These are phyloP conservation scores for Melanomma pulvis-pyrius DNA, from an alignment of 495 filamentous ascomycete genomes.

Conservation along the genomic window DNA sequence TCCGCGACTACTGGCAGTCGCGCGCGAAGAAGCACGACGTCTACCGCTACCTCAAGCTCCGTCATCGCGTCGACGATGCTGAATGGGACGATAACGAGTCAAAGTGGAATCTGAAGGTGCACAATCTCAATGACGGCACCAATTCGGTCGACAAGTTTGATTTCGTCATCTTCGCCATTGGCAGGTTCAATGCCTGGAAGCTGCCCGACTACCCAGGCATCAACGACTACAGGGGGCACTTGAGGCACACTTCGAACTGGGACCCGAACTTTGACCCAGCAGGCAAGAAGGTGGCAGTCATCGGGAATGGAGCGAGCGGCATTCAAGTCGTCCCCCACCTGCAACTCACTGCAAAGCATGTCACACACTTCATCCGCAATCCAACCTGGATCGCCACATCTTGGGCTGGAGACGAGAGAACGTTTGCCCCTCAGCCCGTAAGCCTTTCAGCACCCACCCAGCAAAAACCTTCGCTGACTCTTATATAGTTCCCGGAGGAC, in stretches of 20 bases:
- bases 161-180: slow-evolving; percentile 62
- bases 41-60: slow-evolving; percentile 56
- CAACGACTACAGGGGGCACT: slow-evolving; percentile 50
- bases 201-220: slow-evolving; percentile 58
- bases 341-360: slow-evolving; percentile 60
- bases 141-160: slow-evolving; percentile 59
- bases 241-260: slow-evolving; percentile 62
- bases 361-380: slow-evolving; percentile 67
- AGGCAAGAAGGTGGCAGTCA: slow-evolving; percentile 62
- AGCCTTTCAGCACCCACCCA: not conserved
- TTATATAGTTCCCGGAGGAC: slow-evolving; percentile 56
- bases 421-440: slow-evolving; percentile 14
- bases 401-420: slow-evolving; percentile 48
- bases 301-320: slow-evolving; percentile 63
- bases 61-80: slow-evolving; percentile 55
- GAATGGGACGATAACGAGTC: slow-evolving; percentile 56
- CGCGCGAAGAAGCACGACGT: slow-evolving; percentile 64
- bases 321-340: slow-evolving; percentile 59
- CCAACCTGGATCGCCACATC: slow-evolving; percentile 71
- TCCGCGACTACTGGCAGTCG: slow-evolving; percentile 65
- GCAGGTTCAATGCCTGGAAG: slow-evolving; percentile 59
- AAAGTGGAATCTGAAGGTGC: slow-evolving; percentile 56
- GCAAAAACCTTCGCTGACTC: slow-evolving; percentile 38
- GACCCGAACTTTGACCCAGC: slow-evolving; percentile 52
- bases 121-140: slow-evolving; percentile 46